Evolutionary conservation across 2,329 filamentous ascomycete species (phyloP).

Genomic region (Rhinocladiella similis): DNA sequence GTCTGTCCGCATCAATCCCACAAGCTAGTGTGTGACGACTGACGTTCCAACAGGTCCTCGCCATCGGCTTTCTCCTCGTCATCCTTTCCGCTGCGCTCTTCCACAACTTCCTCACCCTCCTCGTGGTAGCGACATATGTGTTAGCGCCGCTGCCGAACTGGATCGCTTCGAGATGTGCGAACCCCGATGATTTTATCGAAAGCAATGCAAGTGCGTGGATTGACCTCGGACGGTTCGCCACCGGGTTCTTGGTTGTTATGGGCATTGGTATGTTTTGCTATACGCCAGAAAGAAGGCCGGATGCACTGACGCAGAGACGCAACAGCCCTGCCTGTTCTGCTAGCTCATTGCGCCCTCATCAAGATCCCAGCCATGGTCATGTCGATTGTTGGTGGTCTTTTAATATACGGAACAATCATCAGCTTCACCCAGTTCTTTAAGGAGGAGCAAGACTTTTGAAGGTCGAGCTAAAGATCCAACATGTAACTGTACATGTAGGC

Average conservation of each 20-base stretch:
- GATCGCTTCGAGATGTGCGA: constrained; percentile 85
- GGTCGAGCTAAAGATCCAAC: too few species aligned
- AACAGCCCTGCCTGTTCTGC: constrained; percentile 78
- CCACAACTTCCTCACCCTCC: constrained; percentile 89
- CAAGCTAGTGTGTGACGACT: too few species aligned
- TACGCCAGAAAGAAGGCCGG: background rate
- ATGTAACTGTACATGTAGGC: too few species aligned
- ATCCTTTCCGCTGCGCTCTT: constrained; percentile 96
- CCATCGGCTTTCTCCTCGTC: constrained; percentile 96
- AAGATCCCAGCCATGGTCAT: constrained; percentile 84
- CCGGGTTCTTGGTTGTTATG: constrained; percentile 95
- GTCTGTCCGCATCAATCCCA: constrained; percentile 51
- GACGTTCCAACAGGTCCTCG: constrained; percentile 65
- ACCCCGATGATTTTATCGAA: constrained; percentile 95
- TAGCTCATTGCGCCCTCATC: constrained; percentile 86
- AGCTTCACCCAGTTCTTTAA: constrained; percentile 98
- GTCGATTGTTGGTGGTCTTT: constrained; percentile 85
- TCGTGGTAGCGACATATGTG: constrained; percentile 94
- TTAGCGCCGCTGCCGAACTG: constrained; percentile 94
- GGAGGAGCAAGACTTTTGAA: constrained; percentile 89
- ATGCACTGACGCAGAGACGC: background rate
- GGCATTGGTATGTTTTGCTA: constrained; percentile 73
- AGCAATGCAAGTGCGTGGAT: constrained; percentile 78
- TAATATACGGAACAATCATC: constrained; percentile 98
- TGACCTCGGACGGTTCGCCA: constrained; percentile 90